Evolutionary conservation across 352 stramenopile genomes (phyloP), one percentile per base, ranked within the genome.

Genomic region (Pythium coloratum): DNA sequence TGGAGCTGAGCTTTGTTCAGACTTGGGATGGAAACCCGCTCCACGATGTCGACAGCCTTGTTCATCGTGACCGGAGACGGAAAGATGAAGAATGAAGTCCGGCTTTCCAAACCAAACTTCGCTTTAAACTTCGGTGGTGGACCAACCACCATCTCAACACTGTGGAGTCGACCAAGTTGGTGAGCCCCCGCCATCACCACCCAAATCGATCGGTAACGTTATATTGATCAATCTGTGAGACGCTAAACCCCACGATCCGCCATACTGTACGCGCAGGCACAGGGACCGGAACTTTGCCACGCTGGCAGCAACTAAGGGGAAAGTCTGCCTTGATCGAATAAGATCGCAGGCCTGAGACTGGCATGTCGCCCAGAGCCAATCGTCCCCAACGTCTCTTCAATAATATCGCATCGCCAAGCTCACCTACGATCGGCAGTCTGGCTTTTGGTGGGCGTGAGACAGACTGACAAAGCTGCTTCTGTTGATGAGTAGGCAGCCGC

Each of bases 1-100:
- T 69, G 49, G 47, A 73, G 60, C n/a, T 73, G 54, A 40, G 55
- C 55, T 50, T 67, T 69, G 40, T 34, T 47, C 8, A 67, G 20
- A n/a, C 67, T 73, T 2, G 57, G 32, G 20, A 51, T 28, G 10
- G 67, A 73, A 7, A 55, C 40, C 26, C 67, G 67, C 28, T 73
- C 67, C 13, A 73, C 50, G 34, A 73, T 62, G 47, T 73, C 67
- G 32, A 20, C 42, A 5, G 61, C 42, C 38, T 73, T 73, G 62
- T 69, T 70, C 64, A 70, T 70, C 64, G 44, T 62, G 54, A 18
- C 20, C 20, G 20, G 20, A 24, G 20, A 24, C 20, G 59, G 62
- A 66, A 58, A 33, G 55, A 46, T 72, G 66, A 55, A 64, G 51
- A 70, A 50, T 69, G 62, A 69, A 20, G 18, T 46, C 12, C 32